Evolutionary conservation across 2,329 filamentous ascomycete species (phyloP), one percentile per base, ranked within the genome.

Genomic region (Xylaria sp.): DNA sequence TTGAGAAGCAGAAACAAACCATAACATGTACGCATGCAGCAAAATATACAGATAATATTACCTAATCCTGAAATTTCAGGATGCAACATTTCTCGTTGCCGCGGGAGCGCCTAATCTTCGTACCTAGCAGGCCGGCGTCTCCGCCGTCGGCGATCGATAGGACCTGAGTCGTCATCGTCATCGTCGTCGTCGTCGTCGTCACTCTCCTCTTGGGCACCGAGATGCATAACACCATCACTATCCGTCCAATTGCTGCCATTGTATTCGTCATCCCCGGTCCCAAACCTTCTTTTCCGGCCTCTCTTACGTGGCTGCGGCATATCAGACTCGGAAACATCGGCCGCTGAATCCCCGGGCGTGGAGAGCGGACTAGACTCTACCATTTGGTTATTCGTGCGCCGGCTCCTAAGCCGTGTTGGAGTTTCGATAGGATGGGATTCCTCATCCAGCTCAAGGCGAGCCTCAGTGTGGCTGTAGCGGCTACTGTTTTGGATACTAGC

Each of bases 321-420:
- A 9, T 72, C 68, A 8, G 67, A 68, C 37, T 70, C 70, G 5
- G 68, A 72, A 6, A 63, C 35, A 10, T 66, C 65, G n/a, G 58
- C 35, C 17, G 49, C 66, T 19, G 69, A 68, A 43, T 67, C 67
- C 3, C 44, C 58, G 4, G 67, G 69, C 3, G 66, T 68, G 11
- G 72, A 73, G 46, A 73, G 68, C 3, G 72, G 72, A 58, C 72
- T 73, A 4, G 72, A 73, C 48, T 70, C 70, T 15, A 61, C 52
- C 7, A 48, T 44, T 33, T 56, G 49, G 40, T 41, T 29, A 37
- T 65, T 68, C 9, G 40, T 10, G 19, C 66, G 65, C 23, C 70
- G 68, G 11, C 55, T 65, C 35, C 68, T 65, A 1, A 62, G 51
- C 21, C 71, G 68, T 7, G 69, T 68, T 25, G 63, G 67, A 4